Evolutionary conservation across 2,329 filamentous ascomycete genomes (phyloP).

Genomic region (Alternaria sp.): DNA sequence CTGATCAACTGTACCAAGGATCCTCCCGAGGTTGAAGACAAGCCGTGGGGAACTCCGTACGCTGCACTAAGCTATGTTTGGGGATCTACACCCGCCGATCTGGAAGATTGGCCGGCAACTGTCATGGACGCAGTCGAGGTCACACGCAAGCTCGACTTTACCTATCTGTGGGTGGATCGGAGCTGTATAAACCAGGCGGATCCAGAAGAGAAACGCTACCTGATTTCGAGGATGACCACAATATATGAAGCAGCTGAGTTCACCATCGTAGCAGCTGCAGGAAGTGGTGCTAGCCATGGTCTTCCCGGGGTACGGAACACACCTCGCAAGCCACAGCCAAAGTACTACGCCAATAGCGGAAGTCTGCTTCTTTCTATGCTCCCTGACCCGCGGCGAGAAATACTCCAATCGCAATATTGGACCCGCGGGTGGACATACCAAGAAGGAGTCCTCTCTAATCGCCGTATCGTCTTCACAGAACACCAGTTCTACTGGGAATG

Average conservation of each 20-base stretch:
- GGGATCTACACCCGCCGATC: constrained; percentile 5
- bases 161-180: constrained; percentile 16
- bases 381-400: constrained; percentile 5
- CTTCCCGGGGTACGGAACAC: constrained; percentile 8
- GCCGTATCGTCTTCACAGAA: constrained; percentile 16
- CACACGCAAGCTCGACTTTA: constrained; percentile 2
- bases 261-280: constrained; percentile 17
- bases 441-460: constrained; percentile 15
- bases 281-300: constrained; percentile 8
- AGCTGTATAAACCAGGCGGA: constrained; percentile 13
- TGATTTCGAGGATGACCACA: constrained; percentile 14
- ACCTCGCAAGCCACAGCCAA: constrained; percentile 12
- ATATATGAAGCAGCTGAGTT: constrained; percentile 16
- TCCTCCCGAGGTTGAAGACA: constrained; percentile 7
- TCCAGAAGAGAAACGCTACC: constrained; percentile 1
- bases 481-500: constrained; percentile 17
- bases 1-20: constrained; percentile 14
- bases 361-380: constrained; percentile 12
- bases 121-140: constrained; percentile 13
- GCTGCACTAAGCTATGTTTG: constrained; percentile 22
- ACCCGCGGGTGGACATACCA: constrained; percentile 20
- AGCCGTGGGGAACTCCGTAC: constrained; percentile 14
- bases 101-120: constrained; percentile 4
- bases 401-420: constrained; percentile 4
- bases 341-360: constrained; percentile 8